Percentiles rank a stretch among this genome's conserved stretches.
Evolutionary conservation across 768 basidiomycete genomes (phyloP).

Genomic region (Auricularia heimuer): DNA sequence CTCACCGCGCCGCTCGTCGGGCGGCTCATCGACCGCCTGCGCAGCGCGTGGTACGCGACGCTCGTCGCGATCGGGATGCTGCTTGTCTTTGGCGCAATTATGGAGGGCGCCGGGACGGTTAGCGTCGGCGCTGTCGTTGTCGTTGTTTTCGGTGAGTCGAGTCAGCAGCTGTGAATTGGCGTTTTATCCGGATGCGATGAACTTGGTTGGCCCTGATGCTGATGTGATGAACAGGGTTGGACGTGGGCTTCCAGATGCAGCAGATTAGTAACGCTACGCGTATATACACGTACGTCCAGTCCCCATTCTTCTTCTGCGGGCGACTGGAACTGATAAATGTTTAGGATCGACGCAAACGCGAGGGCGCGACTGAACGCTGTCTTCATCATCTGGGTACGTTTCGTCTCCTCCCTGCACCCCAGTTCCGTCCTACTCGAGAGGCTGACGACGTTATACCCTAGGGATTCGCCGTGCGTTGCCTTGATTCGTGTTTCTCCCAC

Average conservation of each 20-base stretch:
- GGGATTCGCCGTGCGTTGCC: not conserved
- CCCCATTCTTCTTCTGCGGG: too few relatives aligned
- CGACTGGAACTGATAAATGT: too few relatives aligned
- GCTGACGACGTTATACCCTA: not conserved
- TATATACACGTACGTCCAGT: not conserved
- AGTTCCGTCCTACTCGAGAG: not conserved
- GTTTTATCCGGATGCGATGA: too few relatives aligned
- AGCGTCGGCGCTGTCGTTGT: not conserved
- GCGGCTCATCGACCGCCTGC: conserved; percentile 53
- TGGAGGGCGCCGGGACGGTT: not conserved
- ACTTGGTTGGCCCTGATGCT: too few relatives aligned
- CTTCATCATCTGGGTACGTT: conserved; percentile 52
- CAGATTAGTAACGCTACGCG: conserved; percentile 25
- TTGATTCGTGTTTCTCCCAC: not conserved
- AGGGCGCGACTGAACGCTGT: conserved; percentile 70
- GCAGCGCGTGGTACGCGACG: conserved; percentile 65
- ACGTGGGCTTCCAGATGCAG: conserved; percentile 61
- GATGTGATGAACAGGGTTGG: conserved; percentile 24
- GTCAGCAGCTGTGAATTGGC: too few relatives aligned
- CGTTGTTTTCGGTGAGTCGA: not conserved
- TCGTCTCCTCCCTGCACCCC: not conserved
- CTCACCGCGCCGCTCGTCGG: conserved; percentile 56
- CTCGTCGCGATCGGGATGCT: conserved; percentile 42
- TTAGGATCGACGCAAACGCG: conserved; percentile 33
- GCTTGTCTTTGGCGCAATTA: conserved; percentile 34